Evolutionary conservation across 1,284 basidiomycete species (phyloP), one percentile per base, ranked within the genome.

Genomic region (Tylopilus sp.): DNA sequence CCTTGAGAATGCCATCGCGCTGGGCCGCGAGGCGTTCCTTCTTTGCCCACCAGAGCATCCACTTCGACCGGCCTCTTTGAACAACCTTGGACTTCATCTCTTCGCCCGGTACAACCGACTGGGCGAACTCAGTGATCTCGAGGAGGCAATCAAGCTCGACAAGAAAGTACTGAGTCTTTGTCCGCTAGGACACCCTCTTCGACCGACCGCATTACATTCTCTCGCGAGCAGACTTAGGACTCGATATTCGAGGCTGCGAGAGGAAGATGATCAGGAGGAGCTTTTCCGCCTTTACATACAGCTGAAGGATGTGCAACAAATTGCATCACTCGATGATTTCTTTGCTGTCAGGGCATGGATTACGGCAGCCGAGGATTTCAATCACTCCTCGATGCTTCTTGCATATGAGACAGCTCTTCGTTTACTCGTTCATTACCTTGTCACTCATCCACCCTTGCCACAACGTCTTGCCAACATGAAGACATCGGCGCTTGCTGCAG

Each of bases 341-440:
- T 3, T 8, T 13, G 19, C 53, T 22, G 55, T 49, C n/a, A 60
- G 32, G 36, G 29, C 12, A 41, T 64, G 65, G 62, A 52, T 64
- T 15, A 5, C 49, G 10, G 18, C 22, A 7, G 61, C 61, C 1
- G 61, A 67, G 47, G 24, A 12, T 24, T 44, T 19, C 24, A 4
- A 19, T n/a, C 65, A 67, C 47, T 58, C 33, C 33, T 44, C 66
- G 13, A 60, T 16, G 3, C 29, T 63, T 26, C 24, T 62, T 18
- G 65, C 65, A 4, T 62, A 60, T 36, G 24, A 44, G 51, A 65
- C 52, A 13, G 56, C 54, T 2, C 63, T 66, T 36, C 58, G 15
- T 19, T 54, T 66, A 4, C 52, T 66, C 1, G 47, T 58, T 5
- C 55, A 41, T 5, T 52, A 62, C 36, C 58, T 66, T 16, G 22